These are phyloP conservation scores for Nepenthes alata DNA, from an alignment of 179 eudicot genomes.

Conservation along the genomic window DNA sequence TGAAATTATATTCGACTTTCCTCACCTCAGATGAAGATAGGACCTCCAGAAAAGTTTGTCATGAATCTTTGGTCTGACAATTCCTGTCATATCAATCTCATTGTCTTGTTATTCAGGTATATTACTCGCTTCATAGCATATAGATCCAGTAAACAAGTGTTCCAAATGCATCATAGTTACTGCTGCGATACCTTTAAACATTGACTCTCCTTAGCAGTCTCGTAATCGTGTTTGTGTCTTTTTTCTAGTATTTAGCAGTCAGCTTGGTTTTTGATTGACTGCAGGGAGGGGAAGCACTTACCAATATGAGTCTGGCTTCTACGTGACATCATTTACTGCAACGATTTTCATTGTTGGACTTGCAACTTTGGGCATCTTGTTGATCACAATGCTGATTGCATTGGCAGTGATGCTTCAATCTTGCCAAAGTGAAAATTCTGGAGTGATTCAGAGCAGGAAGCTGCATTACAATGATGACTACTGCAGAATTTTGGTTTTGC, in stretches of 20 bases:
- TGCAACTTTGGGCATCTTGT: slow-evolving; percentile 19
- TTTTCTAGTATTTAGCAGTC: background rate
- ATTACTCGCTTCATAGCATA: no score
- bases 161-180: no score
- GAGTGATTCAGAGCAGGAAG: slow-evolving; percentile 16
- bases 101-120: no score
- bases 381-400: slow-evolving; percentile 22
- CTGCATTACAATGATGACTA: slow-evolving; percentile 8
- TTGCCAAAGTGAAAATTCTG: slow-evolving; percentile 17
- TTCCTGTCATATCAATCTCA: background rate
- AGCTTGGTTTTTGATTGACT: slow-evolving; percentile 4
- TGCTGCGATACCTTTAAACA: no score
- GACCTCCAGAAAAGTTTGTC: no score
- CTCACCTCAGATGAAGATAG: no score
- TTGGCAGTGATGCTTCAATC: slow-evolving; percentile 32
- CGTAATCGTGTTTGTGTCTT: no score
- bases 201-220: no score
- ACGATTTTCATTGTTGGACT: slow-evolving; percentile 25
- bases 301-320: slow-evolving; percentile 19
- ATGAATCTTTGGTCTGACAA: background rate
- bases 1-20: no score
- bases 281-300: slow-evolving; percentile 27
- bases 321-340: slow-evolving; percentile 30
- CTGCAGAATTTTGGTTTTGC: slow-evolving; percentile 24
- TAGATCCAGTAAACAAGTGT: no score